These are phyloP conservation scores for Vitis rupestris DNA, from an alignment of 164 flowering plant species.

Conservation along the genomic window DNA sequence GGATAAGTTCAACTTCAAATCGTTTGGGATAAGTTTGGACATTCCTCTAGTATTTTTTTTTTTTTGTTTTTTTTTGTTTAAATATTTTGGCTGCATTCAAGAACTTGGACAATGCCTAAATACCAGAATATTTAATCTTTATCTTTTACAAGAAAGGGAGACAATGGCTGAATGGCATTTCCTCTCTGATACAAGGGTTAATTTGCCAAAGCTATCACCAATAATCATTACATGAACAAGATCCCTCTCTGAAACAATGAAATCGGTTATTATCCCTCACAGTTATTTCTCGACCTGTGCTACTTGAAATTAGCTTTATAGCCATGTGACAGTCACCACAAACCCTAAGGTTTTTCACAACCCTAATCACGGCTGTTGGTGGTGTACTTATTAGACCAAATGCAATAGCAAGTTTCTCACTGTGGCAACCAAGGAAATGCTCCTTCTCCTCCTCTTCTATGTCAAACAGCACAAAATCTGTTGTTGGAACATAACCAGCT, in stretches of 20 bases:
- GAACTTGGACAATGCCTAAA: no score
- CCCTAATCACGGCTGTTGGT: constrained; percentile 12
- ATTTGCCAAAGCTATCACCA: constrained; percentile 17
- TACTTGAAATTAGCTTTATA: constrained; percentile 28
- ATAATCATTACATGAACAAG: constrained; percentile 37
- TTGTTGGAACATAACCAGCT: constrained; percentile 30
- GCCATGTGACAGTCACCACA: constrained; percentile 37
- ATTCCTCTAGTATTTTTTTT: no score
- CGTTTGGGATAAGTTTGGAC: no score
- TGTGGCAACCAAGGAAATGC: constrained; percentile 31
- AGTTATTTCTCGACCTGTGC: constrained; percentile 27
- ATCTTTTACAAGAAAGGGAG: no score
- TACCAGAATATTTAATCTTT: no score
- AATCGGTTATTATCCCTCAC: constrained; percentile 34
- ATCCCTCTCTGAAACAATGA: constrained; percentile 28
- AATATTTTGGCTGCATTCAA: no score
- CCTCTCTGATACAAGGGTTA: no score
- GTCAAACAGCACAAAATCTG: constrained; percentile 37
- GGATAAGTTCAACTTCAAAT: no score
- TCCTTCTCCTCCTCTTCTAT: constrained; percentile 45
- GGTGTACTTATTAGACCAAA: constrained; percentile 24
- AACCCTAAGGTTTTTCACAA: constrained; percentile 33
- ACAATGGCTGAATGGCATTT: no score
- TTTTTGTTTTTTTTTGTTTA: no score
- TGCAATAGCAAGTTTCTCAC: constrained; percentile 41